A percentile compares a stretch with the other conserved stretches of the same genome.
These are phyloP conservation scores for Candida ulmi DNA, from an alignment of 805 yeast genomes.

Conservation along the genomic window DNA sequence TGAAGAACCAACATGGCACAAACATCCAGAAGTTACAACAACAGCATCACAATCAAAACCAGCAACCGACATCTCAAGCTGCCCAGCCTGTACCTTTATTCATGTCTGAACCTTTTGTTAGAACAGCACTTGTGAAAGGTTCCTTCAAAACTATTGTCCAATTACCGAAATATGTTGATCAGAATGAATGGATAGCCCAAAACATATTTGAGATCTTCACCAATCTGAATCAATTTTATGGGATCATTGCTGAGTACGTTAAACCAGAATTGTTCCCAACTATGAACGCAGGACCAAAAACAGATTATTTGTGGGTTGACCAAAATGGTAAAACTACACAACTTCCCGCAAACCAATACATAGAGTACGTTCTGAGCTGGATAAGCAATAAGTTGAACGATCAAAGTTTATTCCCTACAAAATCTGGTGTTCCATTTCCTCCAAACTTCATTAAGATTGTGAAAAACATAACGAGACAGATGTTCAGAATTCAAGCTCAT, in stretches of 20 bases:
- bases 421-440: conserved; percentile 84
- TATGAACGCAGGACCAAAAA: conserved; percentile 93
- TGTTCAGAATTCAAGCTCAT: conserved; percentile 94
- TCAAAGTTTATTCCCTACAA: conserved; percentile 87
- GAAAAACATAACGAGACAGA: conserved; percentile 81
- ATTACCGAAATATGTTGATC: conserved; percentile 89
- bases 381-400: conserved; percentile 83
- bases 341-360: conserved; percentile 88
- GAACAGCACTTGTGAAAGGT: conserved; percentile 93
- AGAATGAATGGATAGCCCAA: conserved; percentile 93
- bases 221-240: conserved; percentile 81
- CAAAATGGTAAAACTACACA: conserved; percentile 73
- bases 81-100: conserved; percentile 40
- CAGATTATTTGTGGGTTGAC: conserved; percentile 89
- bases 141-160: conserved; percentile 94
- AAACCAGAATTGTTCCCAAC: conserved; percentile 87
- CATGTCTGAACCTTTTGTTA: conserved; percentile 86
- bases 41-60: conserved; percentile 18
- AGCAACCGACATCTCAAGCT: conserved; percentile 7
- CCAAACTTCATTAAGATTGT: conserved; percentile 76
- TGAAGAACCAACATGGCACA: conserved; percentile 17
- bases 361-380: conserved; percentile 89
- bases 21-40: conserved; percentile 22
- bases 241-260: conserved; percentile 84
- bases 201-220: conserved; percentile 86